Conservation (phyloP, 2,329 filamentous ascomycete species). For the Penicillium sp. region DNA sequence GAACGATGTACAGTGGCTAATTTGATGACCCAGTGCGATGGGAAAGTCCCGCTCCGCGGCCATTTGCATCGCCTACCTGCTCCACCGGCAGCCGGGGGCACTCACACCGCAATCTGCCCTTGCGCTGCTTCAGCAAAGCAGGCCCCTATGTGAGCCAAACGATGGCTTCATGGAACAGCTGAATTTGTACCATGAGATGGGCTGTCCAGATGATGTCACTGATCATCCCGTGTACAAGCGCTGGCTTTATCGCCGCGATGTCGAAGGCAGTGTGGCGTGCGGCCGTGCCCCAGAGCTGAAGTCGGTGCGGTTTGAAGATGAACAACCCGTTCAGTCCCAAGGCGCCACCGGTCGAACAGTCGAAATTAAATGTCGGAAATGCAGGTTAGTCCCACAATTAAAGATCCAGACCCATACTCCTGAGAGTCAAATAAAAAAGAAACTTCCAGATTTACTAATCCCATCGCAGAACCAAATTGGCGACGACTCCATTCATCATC, state of each 20-base stretch:
- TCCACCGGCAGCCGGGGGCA: conserved; percentile 53
- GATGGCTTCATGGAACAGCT: conserved; percentile 84
- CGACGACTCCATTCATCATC: conserved; percentile 59
- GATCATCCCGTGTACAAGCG: conserved; percentile 69
- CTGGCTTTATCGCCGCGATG: conserved; percentile 59
- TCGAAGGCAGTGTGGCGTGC: conserved; percentile 60
- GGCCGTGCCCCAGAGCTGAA: conserved; percentile 68
- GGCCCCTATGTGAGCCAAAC: conserved; percentile 80
- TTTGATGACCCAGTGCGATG: conserved; percentile 63
- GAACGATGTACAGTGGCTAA: conserved; percentile 7
- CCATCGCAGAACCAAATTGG: conserved; percentile 47
- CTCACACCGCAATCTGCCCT: conserved; percentile 57
- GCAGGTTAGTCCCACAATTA: conserved; percentile 50
- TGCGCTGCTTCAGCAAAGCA: conserved; percentile 57
- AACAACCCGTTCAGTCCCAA: conserved; percentile 33
- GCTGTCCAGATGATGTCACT: conserved; percentile 61
- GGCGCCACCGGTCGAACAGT: conserved; percentile 20
- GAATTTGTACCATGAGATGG: conserved; percentile 77
- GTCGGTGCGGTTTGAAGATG: conserved; percentile 64
- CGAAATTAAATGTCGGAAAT: conserved; percentile 86
- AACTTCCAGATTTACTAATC: conserved; percentile 1
- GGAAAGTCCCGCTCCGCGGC: conserved; percentile 89
- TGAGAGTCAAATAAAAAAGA: background rate
- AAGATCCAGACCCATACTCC: background rate
- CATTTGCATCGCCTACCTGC: conserved; percentile 73